Base-by-base conservation (phyloP, 352 stramenopile genomes). In the Phytopythium cucurbitacearum region DNA sequence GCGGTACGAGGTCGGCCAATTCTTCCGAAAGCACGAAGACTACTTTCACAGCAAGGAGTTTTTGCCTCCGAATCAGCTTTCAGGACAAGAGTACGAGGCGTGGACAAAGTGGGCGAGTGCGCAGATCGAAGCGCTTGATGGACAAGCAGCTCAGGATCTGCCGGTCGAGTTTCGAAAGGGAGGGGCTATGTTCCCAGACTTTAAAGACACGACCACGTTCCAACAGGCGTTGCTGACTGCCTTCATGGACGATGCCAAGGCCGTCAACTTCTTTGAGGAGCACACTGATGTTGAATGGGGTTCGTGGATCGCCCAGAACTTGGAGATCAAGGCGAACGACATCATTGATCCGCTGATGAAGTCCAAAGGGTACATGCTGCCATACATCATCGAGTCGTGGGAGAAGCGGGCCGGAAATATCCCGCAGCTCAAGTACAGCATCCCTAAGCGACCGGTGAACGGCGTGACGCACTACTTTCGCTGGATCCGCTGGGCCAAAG, bases 1-100 rank as follows among this genome's bases (percentile, higher is more conserved):
- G 53, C 70, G 77, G 4, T 91, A 91, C 53, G 60, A 86, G 56
- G 73, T 61, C 0, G 77, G 73, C 3, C 77, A 89, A 61, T 87
- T 89, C 53, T 91, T 86, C 51, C 80, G 80, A 35, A 79, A 87
- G 54, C 80, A 89, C 53, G 71, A 89, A 54, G 80, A 91, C 53
- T 88, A 88, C 54, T 91, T 91, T 55, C 65, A 82, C 35, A 85
- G 71, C 16, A 88, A 86, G 56, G 64, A 78, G 55, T 88, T 90
- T 36, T 35, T 88, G 9, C 71, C 70, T 3, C 67, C 48, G 36
- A 68, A 82, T 12, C 41, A 67, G 40, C 56, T 84, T 16, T 69
- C 70, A 9, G 51, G 35, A 4, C 32, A 62, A 0, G 72, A 84
- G 36, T 89, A 80, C 57, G 38, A 62, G 11, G 56, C 34, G 39